Evolutionary conservation across 164 flowering plant genomes (phyloP).

Genomic region (Annona cherimola): DNA sequence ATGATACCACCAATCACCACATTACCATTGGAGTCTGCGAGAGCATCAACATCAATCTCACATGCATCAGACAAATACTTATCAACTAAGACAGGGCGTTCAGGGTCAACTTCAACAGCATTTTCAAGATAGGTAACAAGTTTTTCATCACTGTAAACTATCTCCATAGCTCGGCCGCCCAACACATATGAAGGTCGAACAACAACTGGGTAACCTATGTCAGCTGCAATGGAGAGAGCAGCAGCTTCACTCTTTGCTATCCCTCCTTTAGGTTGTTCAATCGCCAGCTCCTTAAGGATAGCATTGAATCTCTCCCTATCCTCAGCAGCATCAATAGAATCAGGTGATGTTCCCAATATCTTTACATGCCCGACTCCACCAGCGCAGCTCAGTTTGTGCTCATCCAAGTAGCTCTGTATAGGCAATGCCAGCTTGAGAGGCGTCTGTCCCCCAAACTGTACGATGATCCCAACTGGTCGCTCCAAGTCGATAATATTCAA

Average conservation of each 20-base stretch:
- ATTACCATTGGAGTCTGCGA: slow-evolving; percentile 75
- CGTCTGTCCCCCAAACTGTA: slow-evolving; percentile 92
- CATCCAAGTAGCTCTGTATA: slow-evolving; percentile 66
- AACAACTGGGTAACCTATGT: slow-evolving; percentile 82
- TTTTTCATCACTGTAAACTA: slow-evolving; percentile 72
- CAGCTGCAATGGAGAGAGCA: slow-evolving; percentile 69
- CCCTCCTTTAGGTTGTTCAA: slow-evolving; percentile 84
- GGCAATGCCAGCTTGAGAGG: slow-evolving; percentile 81
- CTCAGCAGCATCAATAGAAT: slow-evolving; percentile 90
- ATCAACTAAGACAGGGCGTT: slow-evolving; percentile 74
- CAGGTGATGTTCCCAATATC: slow-evolving; percentile 91
- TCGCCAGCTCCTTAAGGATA: slow-evolving; percentile 57
- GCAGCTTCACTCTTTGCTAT: slow-evolving; percentile 76
- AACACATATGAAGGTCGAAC: slow-evolving; percentile 87
- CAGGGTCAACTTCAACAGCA: slow-evolving; percentile 85
- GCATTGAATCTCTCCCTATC: slow-evolving; percentile 83
- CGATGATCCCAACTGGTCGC: slow-evolving; percentile 87
- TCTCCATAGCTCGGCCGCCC: slow-evolving; percentile 96
- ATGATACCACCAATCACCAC: slow-evolving; percentile 96
- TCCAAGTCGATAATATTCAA: slow-evolving; percentile 77
- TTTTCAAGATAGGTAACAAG: slow-evolving; percentile 65
- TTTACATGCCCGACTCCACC: slow-evolving; percentile 63
- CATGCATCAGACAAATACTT: slow-evolving; percentile 79
- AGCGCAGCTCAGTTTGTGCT: slow-evolving; percentile 41
- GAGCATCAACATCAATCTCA: slow-evolving; percentile 88